Base-by-base conservation (phyloP, 2,329 filamentous ascomycete genomes). In the Neonectria neomacrospora region DNA sequence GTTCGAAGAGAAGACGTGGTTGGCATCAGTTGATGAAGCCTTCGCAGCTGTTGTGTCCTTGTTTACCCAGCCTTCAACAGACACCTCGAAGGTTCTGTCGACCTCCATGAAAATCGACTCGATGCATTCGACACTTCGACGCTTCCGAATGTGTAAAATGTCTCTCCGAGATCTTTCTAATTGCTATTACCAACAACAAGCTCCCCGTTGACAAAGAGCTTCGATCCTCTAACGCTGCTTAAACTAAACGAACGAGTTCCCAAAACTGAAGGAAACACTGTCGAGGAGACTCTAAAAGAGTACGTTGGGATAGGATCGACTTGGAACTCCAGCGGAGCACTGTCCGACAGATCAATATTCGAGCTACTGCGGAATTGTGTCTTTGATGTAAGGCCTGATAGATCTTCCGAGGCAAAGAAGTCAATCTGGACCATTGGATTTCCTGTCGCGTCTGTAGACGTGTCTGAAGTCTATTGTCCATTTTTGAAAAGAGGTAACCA, bases 111-210 rank as follows among this genome's bases (percentile, higher is more conserved):
- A 20, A 18, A 20, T 39, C 20, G 50, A 10, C 12, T 26, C 32
- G 16, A 51, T 63, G 16, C 32, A 41, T 42, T 63, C 61, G 12
- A n/a, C 34, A 26, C 61, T 63, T 63, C 61, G 12, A n/a, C 34
- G 22, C 61, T 63, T 5, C 61, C 61, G n/a, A 63, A 63, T 11
- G 61, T 22, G 26, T 63, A 63, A 14, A 63, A 63, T 6, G 56
- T 57, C 18, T 64, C 62, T 7, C 44, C 56, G 1, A 18, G 34
- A 28, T 64, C 16, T 5, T 14, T 30, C 61, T 51, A 60, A 3
- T 47, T 47, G 32, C 44, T 20, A 41, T 64, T 64, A 12, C 61
- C 61, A 12, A 64, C 50, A 11, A 64, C 37, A 10, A 56, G 22
- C n/a, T 60, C 57, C 14, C 57, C 57, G 37, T 64, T 30, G 12